Base-by-base conservation (phyloP, 2,329 filamentous ascomycete genomes). In the Massarina eburnea region DNA sequence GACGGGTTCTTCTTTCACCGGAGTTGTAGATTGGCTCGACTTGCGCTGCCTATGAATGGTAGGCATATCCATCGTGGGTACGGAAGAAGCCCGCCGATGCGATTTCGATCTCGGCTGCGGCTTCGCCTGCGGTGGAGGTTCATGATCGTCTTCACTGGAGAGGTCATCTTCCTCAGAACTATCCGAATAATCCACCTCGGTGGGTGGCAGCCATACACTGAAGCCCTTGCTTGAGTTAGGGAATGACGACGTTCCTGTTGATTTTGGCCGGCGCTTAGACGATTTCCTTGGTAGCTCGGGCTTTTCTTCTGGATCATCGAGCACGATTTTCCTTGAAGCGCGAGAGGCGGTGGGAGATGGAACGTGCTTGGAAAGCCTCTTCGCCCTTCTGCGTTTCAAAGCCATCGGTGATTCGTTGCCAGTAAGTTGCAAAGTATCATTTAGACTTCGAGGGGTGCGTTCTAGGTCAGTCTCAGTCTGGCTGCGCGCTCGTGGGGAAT, bases 141-240 rank as follows among this genome's bases (percentile, higher is more conserved):
- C 55, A 21, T 57, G 52, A 8, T 51, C 52, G 10, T 57, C 54
- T 24, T 54, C 52, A 8, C 55, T 40, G 33, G 56, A 58, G 4
- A 51, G 46, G 3, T 58, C 50, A 42, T 66, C 66, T 19, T 66
- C 60, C 18, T 67, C 64, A 32, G 62, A 66, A 46, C 69, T 61
- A 38, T 68, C 66, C 5, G 62, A 68, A 39, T 60, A 47, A 7
- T 70, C 58, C 8, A 61, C 51, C 32, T 73, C 69, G 3, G 67
- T 59, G 14, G 48, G 53, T 20, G 76, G 76, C 58, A 77, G 66
- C 76, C 76, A 79, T 10, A 78, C 76, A 41, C 70, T 75, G 58
- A 74, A 78, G 37, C 70, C 71, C 52, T 72, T 73, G 44, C 64
- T 64, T 50, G 57, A 55, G 21, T 57, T 50, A 41, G 62, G 61